Base-by-base conservation (phyloP, 1,139 yeast genomes). In the Maudiozyma humilis region DNA sequence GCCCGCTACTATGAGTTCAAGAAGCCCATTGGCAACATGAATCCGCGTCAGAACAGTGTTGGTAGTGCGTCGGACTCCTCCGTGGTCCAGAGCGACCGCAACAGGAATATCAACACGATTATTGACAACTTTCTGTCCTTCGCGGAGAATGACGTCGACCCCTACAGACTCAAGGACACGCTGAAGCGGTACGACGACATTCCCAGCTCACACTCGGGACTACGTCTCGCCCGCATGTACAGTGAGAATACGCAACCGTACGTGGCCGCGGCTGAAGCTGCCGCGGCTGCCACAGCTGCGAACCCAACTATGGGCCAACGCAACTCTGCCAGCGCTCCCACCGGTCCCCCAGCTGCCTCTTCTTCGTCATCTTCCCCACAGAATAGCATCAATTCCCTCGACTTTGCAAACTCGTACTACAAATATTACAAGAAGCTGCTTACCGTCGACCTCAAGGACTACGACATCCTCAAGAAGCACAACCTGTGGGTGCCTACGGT, bases 401-500 rank as follows among this genome's bases (percentile, higher is more conserved):
- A 46, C 33, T 51, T 46, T 37, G 50, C 54, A 3, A 53, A 45
- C 18, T 46, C 62, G 6, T 60, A 56, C 43, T 43, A 45, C 16
- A 54, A 50, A 19, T 58, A 60, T 45, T 52, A 54, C 25, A 51
- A 53, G 31, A 56, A 52, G 32, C 47, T 59, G 15, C 43, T 52
- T 10, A 51, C 53, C 1, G 54, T 54, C 2, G 53, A 51, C 23
- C 23, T 46, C 3, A 47, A 50, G 19, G 54, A 52, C n/a, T 34
- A 44, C 14, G 50, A 51, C 20, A 43, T 49, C 3, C 34, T 58
- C 23, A 49, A 49, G 34, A 47, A 53, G 31, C 62, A 60, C 42
- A 56, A 53, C 27, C 30, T 57, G 38, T 57, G 62, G 62, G 43
- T 53, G 33, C 60, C 62, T 2, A 44, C 45, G 4, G 41, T 54